Conservation (phyloP, 164 flowering plant genomes). For the Kalanchoe fedtschenkoi region DNA sequence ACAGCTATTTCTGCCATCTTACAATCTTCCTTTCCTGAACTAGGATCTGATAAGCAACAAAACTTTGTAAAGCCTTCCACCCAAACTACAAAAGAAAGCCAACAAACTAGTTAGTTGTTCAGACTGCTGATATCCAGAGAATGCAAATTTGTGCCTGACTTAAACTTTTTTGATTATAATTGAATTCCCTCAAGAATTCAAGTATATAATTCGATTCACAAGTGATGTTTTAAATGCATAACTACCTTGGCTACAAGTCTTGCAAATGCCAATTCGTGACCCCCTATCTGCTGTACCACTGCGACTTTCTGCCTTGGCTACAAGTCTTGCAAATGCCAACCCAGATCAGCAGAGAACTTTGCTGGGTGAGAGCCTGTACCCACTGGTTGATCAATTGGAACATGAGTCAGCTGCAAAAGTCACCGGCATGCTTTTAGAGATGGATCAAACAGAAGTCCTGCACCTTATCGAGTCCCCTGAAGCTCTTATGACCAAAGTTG, state of each 20-base stretch:
- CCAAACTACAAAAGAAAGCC: background rate
- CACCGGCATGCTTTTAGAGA: constrained; percentile 80
- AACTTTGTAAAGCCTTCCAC: background rate
- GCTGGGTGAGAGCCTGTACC: constrained; percentile 70
- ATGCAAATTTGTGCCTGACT: background rate
- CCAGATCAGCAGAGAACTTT: constrained; percentile 50
- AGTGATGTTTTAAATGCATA: no score
- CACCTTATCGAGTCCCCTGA: no score
- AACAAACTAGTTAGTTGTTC: background rate
- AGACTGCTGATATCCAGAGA: background rate
- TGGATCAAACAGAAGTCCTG: constrained; percentile 76
- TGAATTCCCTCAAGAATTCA: no score
- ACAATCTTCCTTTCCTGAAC: background rate
- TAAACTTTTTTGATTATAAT: background rate
- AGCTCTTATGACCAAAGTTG: constrained; percentile 68
- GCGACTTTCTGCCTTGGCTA: no score
- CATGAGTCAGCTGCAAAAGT: constrained; percentile 75
- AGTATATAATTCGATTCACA: no score
- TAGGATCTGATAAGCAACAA: no score
- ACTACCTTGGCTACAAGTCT: no score
- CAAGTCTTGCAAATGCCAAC: no score
- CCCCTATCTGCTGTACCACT: no score
- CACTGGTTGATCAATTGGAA: no score
- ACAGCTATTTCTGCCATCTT: background rate
- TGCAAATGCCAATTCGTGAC: no score